A percentile compares a stretch with the other conserved stretches of the same genome.
These are phyloP conservation scores for Cladophialophora carrionii DNA, from an alignment of 2,329 filamentous ascomycete genomes.

Conservation along the genomic window DNA sequence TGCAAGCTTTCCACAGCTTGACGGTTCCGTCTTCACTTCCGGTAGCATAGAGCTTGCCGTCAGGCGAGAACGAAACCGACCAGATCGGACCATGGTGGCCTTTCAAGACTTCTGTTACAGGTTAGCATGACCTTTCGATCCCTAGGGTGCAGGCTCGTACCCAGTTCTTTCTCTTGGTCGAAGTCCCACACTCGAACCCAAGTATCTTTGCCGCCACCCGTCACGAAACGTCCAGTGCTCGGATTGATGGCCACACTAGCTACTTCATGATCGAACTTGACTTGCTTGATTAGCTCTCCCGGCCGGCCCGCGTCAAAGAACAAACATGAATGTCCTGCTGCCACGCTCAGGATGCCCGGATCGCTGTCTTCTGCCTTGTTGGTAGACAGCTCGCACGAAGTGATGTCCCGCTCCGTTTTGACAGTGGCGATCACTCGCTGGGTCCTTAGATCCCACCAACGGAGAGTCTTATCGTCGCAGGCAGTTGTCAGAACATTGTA, in stretches of 20 bases:
- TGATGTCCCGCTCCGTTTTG: constrained; percentile 80
- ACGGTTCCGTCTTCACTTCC: constrained; percentile 97
- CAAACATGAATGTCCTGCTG: constrained; percentile 91
- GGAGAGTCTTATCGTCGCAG: constrained; percentile 83
- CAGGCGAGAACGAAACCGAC: constrained; percentile 92
- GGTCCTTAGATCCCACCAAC: constrained; percentile 89
- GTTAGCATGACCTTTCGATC: constrained; percentile 35
- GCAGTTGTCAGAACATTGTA: constrained; percentile 89
- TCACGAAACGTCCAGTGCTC: constrained; percentile 78
- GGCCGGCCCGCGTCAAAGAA: constrained; percentile 81
- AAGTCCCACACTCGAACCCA: constrained; percentile 96
- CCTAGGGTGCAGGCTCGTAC: constrained; percentile 49
- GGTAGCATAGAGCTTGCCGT: constrained; percentile 94
- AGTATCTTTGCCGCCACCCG: constrained; percentile 87
- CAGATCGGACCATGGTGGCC: constrained; percentile 97
- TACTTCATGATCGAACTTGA: constrained; percentile 79
- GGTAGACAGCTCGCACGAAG: constrained; percentile 85
- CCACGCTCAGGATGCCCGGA: constrained; percentile 78
- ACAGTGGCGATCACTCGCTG: constrained; percentile 75
- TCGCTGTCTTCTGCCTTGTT: constrained; percentile 66
- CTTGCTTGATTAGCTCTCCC: constrained; percentile 72
- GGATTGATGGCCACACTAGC: constrained; percentile 88
- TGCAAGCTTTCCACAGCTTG: constrained; percentile 78
- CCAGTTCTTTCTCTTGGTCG: constrained; percentile 77
- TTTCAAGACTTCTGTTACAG: constrained; percentile 76